Evolutionary conservation across 2,329 filamentous ascomycete genomes (phyloP), one percentile per base, ranked within the genome.

Genomic region (Rhynchosporium agropyri): DNA sequence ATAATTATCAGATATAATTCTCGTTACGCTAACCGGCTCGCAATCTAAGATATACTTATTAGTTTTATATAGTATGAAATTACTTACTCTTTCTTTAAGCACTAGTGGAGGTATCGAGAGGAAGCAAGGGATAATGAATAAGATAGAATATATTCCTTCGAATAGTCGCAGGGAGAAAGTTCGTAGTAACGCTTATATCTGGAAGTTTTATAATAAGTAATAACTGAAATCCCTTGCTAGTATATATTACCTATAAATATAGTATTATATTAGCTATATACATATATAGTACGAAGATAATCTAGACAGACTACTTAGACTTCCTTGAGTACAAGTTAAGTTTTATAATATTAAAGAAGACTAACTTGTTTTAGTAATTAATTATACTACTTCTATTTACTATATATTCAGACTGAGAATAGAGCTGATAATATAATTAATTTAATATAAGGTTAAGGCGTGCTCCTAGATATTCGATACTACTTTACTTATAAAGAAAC

Each of bases 321-420:
- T n/a, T n/a, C n/a, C n/a, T n/a, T n/a, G n/a, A n/a, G n/a, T 36
- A 36, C 9, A 36, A 36, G 4, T 5, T n/a, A 26, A 26, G 26
- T 46, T n/a, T 46, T 46, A 26, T 10, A 26, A 26, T 49, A 49
- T n/a, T 29, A 49, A 29, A 26, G 29, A 49, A 26, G 46, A 49
- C 3, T 8, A 9, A 26, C 46, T 26, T 13, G 26, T 49, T 49
- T 26, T 49, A 49, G 26, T 13, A 49, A 29, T 49, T 8, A 29
- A 49, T 49, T 8, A 49, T 49, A 29, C 26, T 49, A 49, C 46
- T 26, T 49, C 46, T 29, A 49, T 29, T 49, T 49, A 12, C 46
- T 9, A 49, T 6, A 49, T 26, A 49, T 49, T 29, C 46, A 26
- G 26, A 29, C 46, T 49, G 46, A 49, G 28, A 5, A 50, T 50